These are phyloP conservation scores for Collybia sordida DNA, from an alignment of 768 basidiomycete genomes.

Conservation along the genomic window DNA sequence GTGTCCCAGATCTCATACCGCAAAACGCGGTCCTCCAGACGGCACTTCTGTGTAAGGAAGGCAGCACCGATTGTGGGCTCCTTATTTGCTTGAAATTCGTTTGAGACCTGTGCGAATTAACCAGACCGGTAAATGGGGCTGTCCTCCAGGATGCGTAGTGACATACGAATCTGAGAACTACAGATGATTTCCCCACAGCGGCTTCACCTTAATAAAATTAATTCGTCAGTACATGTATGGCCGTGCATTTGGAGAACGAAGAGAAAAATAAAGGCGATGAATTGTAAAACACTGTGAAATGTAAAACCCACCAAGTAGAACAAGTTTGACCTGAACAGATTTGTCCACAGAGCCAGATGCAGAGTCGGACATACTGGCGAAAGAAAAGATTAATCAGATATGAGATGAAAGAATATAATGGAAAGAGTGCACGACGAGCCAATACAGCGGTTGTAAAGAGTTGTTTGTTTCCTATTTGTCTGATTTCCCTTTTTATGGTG, in stretches of 20 bases:
- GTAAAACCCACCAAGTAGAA: conserved; percentile 75
- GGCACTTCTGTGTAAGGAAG: conserved; percentile 93
- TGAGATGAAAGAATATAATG: conserved; percentile 11
- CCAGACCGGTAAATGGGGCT: conserved; percentile 12
- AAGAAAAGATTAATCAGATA: conserved; percentile 7
- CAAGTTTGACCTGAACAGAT: conserved; percentile 97
- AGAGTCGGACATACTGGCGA: conserved; percentile 64
- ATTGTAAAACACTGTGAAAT: conserved; percentile 1
- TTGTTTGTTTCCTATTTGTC: too few species aligned
- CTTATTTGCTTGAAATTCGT: conserved; percentile 99
- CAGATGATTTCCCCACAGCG: conserved; percentile 98
- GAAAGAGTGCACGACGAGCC: conserved; percentile 3
- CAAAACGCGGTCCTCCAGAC: conserved; percentile 89
- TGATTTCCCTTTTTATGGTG: too few species aligned
- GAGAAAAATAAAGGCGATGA: conserved; percentile 6
- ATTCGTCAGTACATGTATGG: conserved; percentile 6
- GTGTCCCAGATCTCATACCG: conserved; percentile 99
- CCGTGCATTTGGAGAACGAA: conserved; percentile 1
- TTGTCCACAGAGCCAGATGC: conserved; percentile 78
- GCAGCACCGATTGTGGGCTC: conserved; percentile 98
- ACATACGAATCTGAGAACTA: conserved; percentile 93
- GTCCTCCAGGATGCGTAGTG: neutral
- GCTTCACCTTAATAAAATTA: conserved; percentile 74
- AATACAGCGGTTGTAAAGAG: neutral
- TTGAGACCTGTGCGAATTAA: conserved; percentile 63